phyloP scores from a whole-genome alignment of 192 early-diverging fungal genomes.

The Dissophora ornata region DNA sequence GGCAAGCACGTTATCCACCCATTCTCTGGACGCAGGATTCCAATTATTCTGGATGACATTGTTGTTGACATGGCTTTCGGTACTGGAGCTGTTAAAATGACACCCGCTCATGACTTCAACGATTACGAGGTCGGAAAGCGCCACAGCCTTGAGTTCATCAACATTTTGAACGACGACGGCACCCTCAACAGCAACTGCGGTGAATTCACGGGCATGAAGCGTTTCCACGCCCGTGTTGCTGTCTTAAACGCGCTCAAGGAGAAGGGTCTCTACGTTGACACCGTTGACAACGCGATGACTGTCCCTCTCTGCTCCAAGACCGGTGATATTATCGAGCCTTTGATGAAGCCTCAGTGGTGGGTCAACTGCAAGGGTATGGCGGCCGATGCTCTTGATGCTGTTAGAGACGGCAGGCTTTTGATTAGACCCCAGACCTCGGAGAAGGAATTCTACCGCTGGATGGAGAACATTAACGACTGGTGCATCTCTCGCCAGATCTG shows the following conservation, averaged over 20 bases:
- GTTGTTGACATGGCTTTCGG: conserved; percentile 93
- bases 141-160: conserved; percentile 94
- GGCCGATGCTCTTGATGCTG: conserved; percentile 77
- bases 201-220: conserved; percentile 87
- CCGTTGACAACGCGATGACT: conserved; percentile 92
- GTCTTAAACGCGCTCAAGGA: conserved; percentile 90
- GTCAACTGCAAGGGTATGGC: conserved; percentile 93
- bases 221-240: conserved; percentile 93
- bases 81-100: conserved; percentile 99
- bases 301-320: conserved; percentile 92
- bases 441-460: conserved; percentile 96
- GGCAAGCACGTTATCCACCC: conserved; percentile 96
- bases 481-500: conserved; percentile 98
- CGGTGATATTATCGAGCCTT: conserved; percentile 94
- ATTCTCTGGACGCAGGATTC: conserved; percentile 90
- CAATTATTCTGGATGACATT: conserved; percentile 88
- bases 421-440: conserved; percentile 89
- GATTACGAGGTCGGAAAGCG: conserved; percentile 98
- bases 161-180: conserved; percentile 97
- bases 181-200: conserved; percentile 92
- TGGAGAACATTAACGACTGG: conserved; percentile 97
- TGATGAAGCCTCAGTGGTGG: conserved; percentile 99
- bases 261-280: conserved; percentile 88
- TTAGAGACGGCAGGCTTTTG: conserved; percentile 80
- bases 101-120: conserved; percentile 97